Evolutionary conservation across 2,329 filamentous ascomycete genomes (phyloP).

Genomic region (Ceratocystis eucalypticola): DNA sequence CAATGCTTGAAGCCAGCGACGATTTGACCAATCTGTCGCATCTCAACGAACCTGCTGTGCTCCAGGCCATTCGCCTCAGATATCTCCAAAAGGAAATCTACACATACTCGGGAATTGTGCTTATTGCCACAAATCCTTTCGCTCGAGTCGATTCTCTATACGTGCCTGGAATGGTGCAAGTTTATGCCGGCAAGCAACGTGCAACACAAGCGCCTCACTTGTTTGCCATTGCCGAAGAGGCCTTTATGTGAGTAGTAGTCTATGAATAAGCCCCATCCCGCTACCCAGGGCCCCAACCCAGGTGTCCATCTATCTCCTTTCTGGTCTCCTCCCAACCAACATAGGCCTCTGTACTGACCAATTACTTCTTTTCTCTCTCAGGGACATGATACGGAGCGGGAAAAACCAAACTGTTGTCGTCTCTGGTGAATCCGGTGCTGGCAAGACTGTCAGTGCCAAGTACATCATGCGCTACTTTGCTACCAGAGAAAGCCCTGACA

Average conservation of each 20-base stretch:
- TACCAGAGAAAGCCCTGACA: conserved; percentile 85
- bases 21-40: conserved; percentile 95
- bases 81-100: conserved; percentile 99
- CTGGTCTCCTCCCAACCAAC: neutral
- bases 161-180: conserved; percentile 98
- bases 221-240: conserved; percentile 97
- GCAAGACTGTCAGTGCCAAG: conserved; percentile 98
- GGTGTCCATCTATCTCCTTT: neutral
- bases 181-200: conserved; percentile 93
- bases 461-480: conserved; percentile 99
- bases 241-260: conserved; percentile 62
- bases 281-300: too few relatives aligned
- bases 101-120: conserved; percentile 96
- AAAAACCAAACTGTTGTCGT: conserved; percentile 98
- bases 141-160: conserved; percentile 95
- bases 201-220: conserved; percentile 94
- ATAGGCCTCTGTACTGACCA: conserved; percentile 28
- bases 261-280: neutral
- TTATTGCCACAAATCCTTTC: conserved; percentile 97
- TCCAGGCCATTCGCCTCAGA: conserved; percentile 93
- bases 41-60: conserved; percentile 91
- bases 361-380: conserved; percentile 26
- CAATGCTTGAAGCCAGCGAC: conserved; percentile 96
- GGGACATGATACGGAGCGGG: conserved; percentile 89
- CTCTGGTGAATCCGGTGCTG: conserved; percentile 96